Evolutionary conservation across 2,329 filamentous ascomycete genomes (phyloP), one percentile per base, ranked within the genome.

Genomic region (Aspergillus glaucus): DNA sequence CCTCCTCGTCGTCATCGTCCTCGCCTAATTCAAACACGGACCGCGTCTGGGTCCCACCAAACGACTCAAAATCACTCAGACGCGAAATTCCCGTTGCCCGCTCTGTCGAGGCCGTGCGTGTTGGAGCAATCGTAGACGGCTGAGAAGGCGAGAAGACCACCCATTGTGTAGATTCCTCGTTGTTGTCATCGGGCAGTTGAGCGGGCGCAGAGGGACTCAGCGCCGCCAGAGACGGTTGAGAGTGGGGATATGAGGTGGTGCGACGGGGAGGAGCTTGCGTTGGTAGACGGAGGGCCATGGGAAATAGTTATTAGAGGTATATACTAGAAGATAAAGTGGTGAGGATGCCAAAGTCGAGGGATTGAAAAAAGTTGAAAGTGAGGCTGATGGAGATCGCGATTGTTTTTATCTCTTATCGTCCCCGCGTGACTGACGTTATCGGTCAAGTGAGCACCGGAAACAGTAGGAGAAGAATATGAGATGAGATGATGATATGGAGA

Each of bases 141-240:
- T 84, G 83, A 7, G 79, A 78, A 1, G 88, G 88, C 6, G 90
- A 88, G 75, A 98, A 98, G 55, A 98, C 82, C 47, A 97, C 86
- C 93, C 93, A 98, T 79, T 95, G 92, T 69, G 93, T 86, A 10
- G 88, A 86, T 56, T 91, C 86, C 52, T 87, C 82, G 51, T 82
- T 71, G 41, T 87, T 71, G 41, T 87, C 82, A 51, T 82, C 72
- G 40, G 71, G 63, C 17, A 74, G 69, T 55, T 75, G 61, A 7
- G 57, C 48, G 7, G 61, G 47, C 14, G 61, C 48, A 36, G 62
- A 55, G 34, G 61, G 53, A 34, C 67, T 59, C 21, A 67, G 55
- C 2, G 53, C 41, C 19, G 61, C 41, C 19, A 61, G 58, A n/a
- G 57, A 54, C 7, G 54, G 57, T 45, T 58, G 62, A 2, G 63